These are phyloP conservation scores for Podospora pseudopauciseta DNA, from an alignment of 495 filamentous ascomycete genomes.

Conservation along the genomic window DNA sequence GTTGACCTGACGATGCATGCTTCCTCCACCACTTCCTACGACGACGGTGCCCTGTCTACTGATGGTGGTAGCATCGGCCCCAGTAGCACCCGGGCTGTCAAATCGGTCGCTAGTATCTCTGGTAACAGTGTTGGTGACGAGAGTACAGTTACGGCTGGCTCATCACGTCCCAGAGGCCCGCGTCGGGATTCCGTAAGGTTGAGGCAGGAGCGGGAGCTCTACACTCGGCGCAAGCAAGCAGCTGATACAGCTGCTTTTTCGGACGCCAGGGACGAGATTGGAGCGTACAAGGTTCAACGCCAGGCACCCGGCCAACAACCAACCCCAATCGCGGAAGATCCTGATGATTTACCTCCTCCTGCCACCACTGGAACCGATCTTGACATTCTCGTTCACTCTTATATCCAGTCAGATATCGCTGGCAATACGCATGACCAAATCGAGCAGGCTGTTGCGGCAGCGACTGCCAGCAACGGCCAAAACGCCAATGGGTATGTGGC, in stretches of 20 bases:
- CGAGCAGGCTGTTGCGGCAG: conserved; percentile 53
- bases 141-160: conserved; percentile 35
- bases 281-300: conserved; percentile 61
- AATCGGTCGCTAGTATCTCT: conserved; percentile 81
- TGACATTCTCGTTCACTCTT: conserved; percentile 73
- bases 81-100: conserved; percentile 84
- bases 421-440: conserved; percentile 78
- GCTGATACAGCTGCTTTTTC: conserved; percentile 64
- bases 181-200: conserved; percentile 72
- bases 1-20: conserved; percentile 98
- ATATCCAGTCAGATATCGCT: conserved; percentile 74
- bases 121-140: conserved; percentile 57
- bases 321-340: conserved; percentile 58
- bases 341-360: conserved; percentile 72
- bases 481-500: conserved; percentile 57
- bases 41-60: conserved; percentile 53
- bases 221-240: conserved; percentile 70
- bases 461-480: conserved; percentile 64
- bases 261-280: conserved; percentile 56
- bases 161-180: conserved; percentile 59
- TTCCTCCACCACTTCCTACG: conserved; percentile 36
- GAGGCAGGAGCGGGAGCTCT: conserved; percentile 86
- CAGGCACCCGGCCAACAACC: conserved; percentile 59
- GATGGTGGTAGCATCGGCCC: conserved; percentile 73
- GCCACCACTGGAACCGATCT: conserved; percentile 69